Evolutionary conservation across 768 basidiomycete genomes (phyloP), one percentile per base, ranked within the genome.

Genomic region (Lenzites betulinus): DNA sequence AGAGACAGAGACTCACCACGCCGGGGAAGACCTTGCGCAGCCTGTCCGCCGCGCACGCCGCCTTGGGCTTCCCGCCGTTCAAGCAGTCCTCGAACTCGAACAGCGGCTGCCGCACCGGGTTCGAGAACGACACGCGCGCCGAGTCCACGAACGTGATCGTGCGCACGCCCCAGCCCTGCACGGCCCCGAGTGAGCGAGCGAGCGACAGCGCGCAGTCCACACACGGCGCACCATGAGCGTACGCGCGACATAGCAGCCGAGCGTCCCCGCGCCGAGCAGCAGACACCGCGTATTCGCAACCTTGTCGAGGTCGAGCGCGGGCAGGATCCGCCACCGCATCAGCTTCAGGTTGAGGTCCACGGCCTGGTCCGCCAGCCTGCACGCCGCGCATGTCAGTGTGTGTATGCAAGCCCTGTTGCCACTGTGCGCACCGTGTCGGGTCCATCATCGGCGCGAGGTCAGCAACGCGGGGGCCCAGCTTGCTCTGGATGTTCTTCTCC

Each of bases 401-500:
- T 3, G 20, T 8, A 9, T 7, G 23, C 15, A 13, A 20, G 2
- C 2, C 30, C 38, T 8, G 2, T 41, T 16, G 38, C 1, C 30
- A 33, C 30, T 33, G 48, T 4, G 39, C 25, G 50, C 77, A 91
- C 93, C 86, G 81, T 4, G 81, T 77, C 0, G 96, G 97, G 73
- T 98, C 95, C 95, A 98, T 97, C 87, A 95, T 92, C 0, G 95
- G 90, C 9, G 90, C 95, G 18, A 99, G 74, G 75, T 98, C 95
- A 0, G 95, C 95, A 54, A 94, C 68, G 16, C 93, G 82, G 22
- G 95, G 92, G 1, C 85, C 91, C 3, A 98, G 79, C 69, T 95
- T 95, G 20, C 94, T 95, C 69, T 84, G 83, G 20, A 78, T 81
- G 72, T 93, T 95, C 79, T 92, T 93, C 77, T 98, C 96, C 97